Base-by-base conservation (phyloP, 352 stramenopile genomes). In the Phytophthora colocasiae region DNA sequence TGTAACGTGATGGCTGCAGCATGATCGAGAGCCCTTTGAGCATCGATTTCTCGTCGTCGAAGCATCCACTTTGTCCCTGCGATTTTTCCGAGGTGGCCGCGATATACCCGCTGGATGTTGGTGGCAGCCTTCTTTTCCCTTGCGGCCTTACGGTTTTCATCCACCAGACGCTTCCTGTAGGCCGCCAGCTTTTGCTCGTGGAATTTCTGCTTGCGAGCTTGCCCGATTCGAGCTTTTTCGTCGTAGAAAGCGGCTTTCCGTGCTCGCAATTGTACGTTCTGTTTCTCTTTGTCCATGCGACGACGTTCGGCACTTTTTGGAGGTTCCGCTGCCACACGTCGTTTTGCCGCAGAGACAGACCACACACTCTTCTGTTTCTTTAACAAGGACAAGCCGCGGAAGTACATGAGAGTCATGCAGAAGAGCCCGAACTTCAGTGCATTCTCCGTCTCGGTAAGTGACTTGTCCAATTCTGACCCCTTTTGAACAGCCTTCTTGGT, bases 341-440 rank as follows among this genome's bases (percentile, higher is more conserved):
- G 56, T 34, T 86, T 78, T 50, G 65, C 58, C 2, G 63, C 58
- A 0, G 72, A 84, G 38, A 80, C 73, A 5, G 80, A 90, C 90
- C 89, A 98, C 9, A 83, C 68, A 2, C 66, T 74, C 45, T 95
- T 88, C 62, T 98, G 91, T 32, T 93, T 85, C 54, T 87, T 87
- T 11, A 98, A 74, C 53, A 97, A 62, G 11, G 90, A 91, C 51
- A 98, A 78, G 4, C 90, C 92, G 43, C 93, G 83, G 52, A 99
- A 99, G 74, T 98, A 99, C 94, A 98, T 97, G 41, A 99, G 83
- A 32, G 94, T 98, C 70, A 99, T 89, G 72, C 81, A 98, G 63
- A 99, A 99, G 17, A 99, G 66, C 10, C 93, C 96, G 64, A 98
- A 98, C 29, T 95, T 97, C n/a, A 99, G 82, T n/a, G 89, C 97